Conservation (phyloP, 805 yeast species). For the Pichia occidentalis region DNA sequence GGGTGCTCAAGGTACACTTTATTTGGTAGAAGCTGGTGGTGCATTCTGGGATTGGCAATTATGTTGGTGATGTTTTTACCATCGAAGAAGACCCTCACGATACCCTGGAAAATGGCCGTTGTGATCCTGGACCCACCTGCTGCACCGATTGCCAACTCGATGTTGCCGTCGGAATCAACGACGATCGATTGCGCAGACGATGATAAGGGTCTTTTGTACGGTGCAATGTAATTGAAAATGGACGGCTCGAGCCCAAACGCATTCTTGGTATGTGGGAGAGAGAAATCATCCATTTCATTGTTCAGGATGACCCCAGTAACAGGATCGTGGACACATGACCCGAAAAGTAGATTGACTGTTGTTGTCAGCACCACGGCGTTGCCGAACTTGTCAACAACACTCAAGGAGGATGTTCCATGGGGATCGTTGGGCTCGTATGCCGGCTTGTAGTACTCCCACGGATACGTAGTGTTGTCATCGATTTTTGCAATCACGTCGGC, state of each 20-base stretch:
- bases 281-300: conserved; percentile 93
- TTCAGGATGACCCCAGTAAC: conserved; percentile 77
- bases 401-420: conserved; percentile 86
- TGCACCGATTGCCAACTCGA: conserved; percentile 76
- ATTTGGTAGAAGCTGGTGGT: conserved; percentile 85
- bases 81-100: conserved; percentile 58
- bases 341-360: conserved; percentile 79
- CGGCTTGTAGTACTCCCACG: conserved; percentile 74
- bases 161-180: conserved; percentile 35
- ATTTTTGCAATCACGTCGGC: conserved; percentile 42
- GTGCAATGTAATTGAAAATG: conserved; percentile 65
- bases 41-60: conserved; percentile 74
- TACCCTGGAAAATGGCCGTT: conserved; percentile 76
- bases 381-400: conserved; percentile 65
- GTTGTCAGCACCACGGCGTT: conserved; percentile 86
- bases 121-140: conserved; percentile 91
- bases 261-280: conserved; percentile 61
- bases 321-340: conserved; percentile 76
- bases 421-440: conserved; percentile 71
- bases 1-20: conserved; percentile 53
- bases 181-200: conserved; percentile 76
- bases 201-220: conserved; percentile 77
- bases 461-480: conserved; percentile 48
- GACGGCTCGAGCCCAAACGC: conserved; percentile 82
- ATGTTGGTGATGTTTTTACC: conserved; percentile 56